Evolutionary conservation across 179 eudicot genomes (phyloP), one percentile per base, ranked within the genome.

Genomic region (Amaranthus tricolor): DNA sequence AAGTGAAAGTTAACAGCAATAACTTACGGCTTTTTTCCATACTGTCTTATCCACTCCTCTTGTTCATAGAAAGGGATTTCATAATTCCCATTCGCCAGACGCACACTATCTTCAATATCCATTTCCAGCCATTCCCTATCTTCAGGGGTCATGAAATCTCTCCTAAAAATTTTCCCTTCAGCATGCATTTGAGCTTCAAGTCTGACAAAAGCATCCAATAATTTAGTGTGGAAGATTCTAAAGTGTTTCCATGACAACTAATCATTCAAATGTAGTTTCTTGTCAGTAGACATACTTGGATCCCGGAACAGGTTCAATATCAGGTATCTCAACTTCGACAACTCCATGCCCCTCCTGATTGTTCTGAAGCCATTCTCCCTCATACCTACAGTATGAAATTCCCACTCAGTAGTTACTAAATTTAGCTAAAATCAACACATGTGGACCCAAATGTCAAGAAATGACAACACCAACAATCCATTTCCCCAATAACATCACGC

Each of bases 301-400:
- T 66, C 98, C 98, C 54, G 95, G 96, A 31, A 89, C 76, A 62
- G 98, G 98, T 84, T 93, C 93, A 68, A 85, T 73, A 73, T 83
- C 88, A 53, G 96, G 98, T 80, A 93, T 80, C 6, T 93, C 96
- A 76, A 93, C 96, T 83, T 93, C 96, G 74, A 89, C 87, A 70
- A 93, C 96, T 31, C 98, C 98, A 74, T 93, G 96, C 56, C 98
- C 95, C 78, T 93, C 98, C 90, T 86, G 85, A 71, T 86, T 76
- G 79, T 93, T 93, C 73, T 83, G 93, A 76, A 93, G 88, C 98
- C 98, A 93, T 80, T 93, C 98, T 66, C 96, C 98, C 86, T 93
- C 98, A 62, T 89, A 91, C 86, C 98, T 89, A 75, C 45, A 77
- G 73, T 64, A 66, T 70, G n/a, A 66, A 71, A 69, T 40, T 70